Evolutionary conservation across 2,329 filamentous ascomycete species (phyloP), one percentile per base, ranked within the genome.

Genomic region (Teratosphaeria gauchensis): DNA sequence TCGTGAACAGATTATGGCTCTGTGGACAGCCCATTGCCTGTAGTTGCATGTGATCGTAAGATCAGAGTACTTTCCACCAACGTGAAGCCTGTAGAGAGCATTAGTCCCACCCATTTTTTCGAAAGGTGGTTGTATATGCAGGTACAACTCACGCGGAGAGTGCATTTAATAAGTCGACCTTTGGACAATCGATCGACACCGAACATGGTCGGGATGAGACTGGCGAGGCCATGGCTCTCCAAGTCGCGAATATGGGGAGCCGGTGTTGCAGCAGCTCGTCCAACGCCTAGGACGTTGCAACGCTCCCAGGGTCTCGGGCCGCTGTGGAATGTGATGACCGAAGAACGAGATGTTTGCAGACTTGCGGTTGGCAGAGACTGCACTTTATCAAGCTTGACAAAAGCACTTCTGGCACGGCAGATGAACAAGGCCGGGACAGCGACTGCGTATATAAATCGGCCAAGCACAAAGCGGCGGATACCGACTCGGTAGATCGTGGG

Each of bases 1-100:
- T 54, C 78, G 70, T 42, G 77, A 77, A 67, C 77, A 79, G 54
- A 80, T 67, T 51, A 80, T 74, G 5, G 75, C 76, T 62, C 74
- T 73, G 65, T 80, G 78, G 11, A 78, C 77, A 31, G 68, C 69
- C 70, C 77, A 80, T 72, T 72, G 74, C 69, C 72, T 73, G 59
- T 68, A 66, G 59, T 76, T 75, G 71, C 75, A 78, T 55, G 70
- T 70, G 65, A 80, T 73, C 54, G 75, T 79, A 62, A 80, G 71
- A 68, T 80, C 78, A 58, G 76, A 77, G 66, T 78, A 80, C 63
- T 72, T 72, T 31, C 72, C 71, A 51, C 66, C 68, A 51, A 72
- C 59, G 59, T 72, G 67, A 42, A 73, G 67, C 33, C 71, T 73
- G 60, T 56, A 54, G 54, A 42, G 42, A 51, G 53, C 56, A 62